These are phyloP conservation scores for Penicillium concentricum DNA, from an alignment of 2,329 filamentous ascomycete genomes.

Conservation along the genomic window DNA sequence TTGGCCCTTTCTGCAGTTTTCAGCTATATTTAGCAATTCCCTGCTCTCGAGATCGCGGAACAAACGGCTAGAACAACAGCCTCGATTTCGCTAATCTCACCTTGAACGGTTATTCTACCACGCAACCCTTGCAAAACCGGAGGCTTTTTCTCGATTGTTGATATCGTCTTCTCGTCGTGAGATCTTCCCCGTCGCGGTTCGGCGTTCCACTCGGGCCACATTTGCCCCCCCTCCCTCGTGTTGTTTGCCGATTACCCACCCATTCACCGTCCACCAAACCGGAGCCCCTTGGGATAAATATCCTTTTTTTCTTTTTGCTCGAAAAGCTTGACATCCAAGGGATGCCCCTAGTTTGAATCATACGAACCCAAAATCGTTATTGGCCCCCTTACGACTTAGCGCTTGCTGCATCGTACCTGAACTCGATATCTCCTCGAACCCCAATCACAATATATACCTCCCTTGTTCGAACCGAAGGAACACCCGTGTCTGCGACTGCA, in stretches of 20 bases:
- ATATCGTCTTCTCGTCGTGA: slow-evolving; percentile 9
- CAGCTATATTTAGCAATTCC: slow-evolving; percentile 39
- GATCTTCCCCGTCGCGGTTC: slow-evolving; percentile 10
- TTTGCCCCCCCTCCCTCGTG: slow-evolving; percentile 11
- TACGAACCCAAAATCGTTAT: neutral
- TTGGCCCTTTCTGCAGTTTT: slow-evolving; percentile 25
- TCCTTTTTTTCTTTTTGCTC: neutral
- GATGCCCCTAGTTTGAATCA: neutral
- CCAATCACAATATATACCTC: slow-evolving; percentile 4
- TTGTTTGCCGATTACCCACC: slow-evolving; percentile 7
- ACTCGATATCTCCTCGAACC: neutral
- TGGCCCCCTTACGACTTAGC: slow-evolving; percentile 4
- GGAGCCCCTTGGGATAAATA: slow-evolving; percentile 1
- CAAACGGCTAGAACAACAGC: slow-evolving; percentile 22
- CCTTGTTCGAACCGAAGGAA: neutral
- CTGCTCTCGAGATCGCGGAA: slow-evolving; percentile 24
- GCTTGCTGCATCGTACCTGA: slow-evolving; percentile 4
- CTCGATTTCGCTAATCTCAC: slow-evolving; percentile 10
- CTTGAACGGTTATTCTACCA: neutral
- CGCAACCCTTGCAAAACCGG: neutral
- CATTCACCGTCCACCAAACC: slow-evolving; percentile 1
- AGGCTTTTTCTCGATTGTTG: neutral
- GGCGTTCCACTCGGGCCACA: slow-evolving; percentile 12
- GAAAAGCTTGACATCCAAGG: neutral
- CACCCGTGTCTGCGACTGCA: neutral